Base-by-base conservation (phyloP, 805 yeast species). In the Pichia membranifaciens region DNA sequence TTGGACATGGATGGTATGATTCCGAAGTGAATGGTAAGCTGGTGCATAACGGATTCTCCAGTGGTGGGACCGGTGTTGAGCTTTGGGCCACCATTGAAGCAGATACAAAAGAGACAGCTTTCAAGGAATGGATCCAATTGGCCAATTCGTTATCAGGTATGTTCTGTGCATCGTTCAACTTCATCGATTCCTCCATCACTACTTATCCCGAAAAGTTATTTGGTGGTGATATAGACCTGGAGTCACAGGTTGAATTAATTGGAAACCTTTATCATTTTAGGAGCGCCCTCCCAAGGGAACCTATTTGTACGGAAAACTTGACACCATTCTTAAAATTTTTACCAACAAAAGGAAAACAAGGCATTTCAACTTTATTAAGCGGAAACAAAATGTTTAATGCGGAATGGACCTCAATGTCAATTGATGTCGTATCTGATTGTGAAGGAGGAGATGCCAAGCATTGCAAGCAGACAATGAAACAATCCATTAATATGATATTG, bases 41-140 rank as follows among this genome's bases (percentile, higher is more conserved):
- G 36, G 96, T 97, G 0, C 66, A 69, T 40, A 68, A 79, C 53
- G 99, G 99, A 1, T 59, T 64, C 12, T 68, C 67, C 47, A 74
- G 89, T 44, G 99, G 99, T 28, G 98, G 98, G 3, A 84, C 91
- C 3, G 99, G 99, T 41, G 96, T 91, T 15, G 99, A 93, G 64
- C 58, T 93, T 9, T 89, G 95, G 89, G 90, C 97, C 0, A 72
- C 80, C 35, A 75, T 93, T 23, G 91, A 83, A 57, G 90, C 91
- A 0, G 66, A 61, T 1, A 56, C 70, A 21, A 67, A 76, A 40
- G 71, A 68, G 1, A 76, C 69, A 4, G 93, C 91, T 2, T 73
- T 75, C 53, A 55, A 63, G 6, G 70, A 76, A 38, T 93, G 99
- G 99, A 72, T 68, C 50, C 69, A 72, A 45, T 70, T 93, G 39